Evolutionary conservation across 2,329 filamentous ascomycete species (phyloP).

Genomic region (Volutella citrinella): DNA sequence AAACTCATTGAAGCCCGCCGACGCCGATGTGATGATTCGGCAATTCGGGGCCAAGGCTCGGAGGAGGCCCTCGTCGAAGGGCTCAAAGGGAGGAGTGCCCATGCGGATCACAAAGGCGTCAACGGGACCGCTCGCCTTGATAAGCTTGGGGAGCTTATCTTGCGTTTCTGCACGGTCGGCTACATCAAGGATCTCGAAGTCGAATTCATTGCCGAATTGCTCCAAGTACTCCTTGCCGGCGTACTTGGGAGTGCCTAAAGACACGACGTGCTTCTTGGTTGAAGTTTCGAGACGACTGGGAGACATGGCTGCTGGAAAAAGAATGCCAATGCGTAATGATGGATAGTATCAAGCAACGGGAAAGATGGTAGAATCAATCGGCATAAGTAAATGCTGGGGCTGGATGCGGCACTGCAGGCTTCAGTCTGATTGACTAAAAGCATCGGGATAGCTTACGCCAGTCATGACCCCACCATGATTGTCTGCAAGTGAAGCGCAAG

Average conservation of each 20-base stretch:
- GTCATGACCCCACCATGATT: too few species aligned
- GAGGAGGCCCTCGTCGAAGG: conserved; percentile 44
- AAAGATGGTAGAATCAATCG: too few species aligned
- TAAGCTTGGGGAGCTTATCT: conserved; percentile 30
- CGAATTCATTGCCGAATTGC: conserved; percentile 32
- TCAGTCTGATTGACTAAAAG: too few species aligned
- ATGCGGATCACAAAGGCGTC: conserved; percentile 47
- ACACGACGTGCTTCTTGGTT: conserved; percentile 35
- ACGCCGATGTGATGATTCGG: conserved; percentile 43
- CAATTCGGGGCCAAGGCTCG: conserved; percentile 35
- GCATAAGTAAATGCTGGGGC: too few species aligned
- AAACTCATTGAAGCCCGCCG: conserved; percentile 46
- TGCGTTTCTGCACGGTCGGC: conserved; percentile 34
- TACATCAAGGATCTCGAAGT: conserved; percentile 34
- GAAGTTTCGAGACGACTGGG: conserved; percentile 10
- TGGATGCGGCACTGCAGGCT: too few species aligned
- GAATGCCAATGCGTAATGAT: not conserved
- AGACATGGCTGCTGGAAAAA: conserved; percentile 7
- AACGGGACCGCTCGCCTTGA: conserved; percentile 34
- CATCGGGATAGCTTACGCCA: too few species aligned
- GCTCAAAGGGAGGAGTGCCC: conserved; percentile 46
- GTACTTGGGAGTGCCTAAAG: conserved; percentile 35
- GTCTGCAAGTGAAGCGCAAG: too few species aligned
- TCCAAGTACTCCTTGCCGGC: conserved; percentile 36
- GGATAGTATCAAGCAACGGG: too few species aligned